Evolutionary conservation across 202 grass and related monocot species (phyloP), one percentile per base, ranked within the genome.

Genomic region (Cymbopogon flexuosus): DNA sequence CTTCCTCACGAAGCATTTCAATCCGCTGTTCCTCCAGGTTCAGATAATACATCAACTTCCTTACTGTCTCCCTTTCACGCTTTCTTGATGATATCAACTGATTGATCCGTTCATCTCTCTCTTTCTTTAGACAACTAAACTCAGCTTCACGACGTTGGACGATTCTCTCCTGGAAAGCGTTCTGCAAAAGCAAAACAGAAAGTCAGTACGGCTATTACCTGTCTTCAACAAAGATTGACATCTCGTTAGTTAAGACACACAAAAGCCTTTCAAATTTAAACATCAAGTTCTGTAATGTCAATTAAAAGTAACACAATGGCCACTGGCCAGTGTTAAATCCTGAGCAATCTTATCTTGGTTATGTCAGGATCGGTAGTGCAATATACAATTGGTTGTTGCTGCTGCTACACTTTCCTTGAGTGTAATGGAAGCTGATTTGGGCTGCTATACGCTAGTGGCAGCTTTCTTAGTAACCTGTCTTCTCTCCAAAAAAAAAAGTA

Each of bases 41-140:
- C 11, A 99, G 72, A 70, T 81, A 93, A 64, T 77, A 91, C 57
- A 99, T 92, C 60, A 93, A 81, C 75, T 99, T 99, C 46, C 96
- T 84, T 54, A 92, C 87, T 16, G 76, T 92, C 76, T 95, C 92
- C 46, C 88, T 87, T 86, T 95, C 96, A 70, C 43, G 83, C 72
- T 83, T 99, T 76, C 92, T 85, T 74, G 83, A 86, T 52, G 96
- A 80, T 57, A 99, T 56, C 34, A 89, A 81, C n/a, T 96, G 92
- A 66, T 62, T 85, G 24, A 95, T 91, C 13, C 71, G 85, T 54
- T 95, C 96, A 42, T 99, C 92, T 37, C 80, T 91, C 73, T 95
- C 92, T 82, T 91, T 88, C 79, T 87, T 91, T 14, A 95, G 52
- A 46, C 54, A 70, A 22, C 75, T 82, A 66, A 84, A 91, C 80